Conservation (phyloP, 768 basidiomycete species). For the Dentipellis sp. region DNA sequence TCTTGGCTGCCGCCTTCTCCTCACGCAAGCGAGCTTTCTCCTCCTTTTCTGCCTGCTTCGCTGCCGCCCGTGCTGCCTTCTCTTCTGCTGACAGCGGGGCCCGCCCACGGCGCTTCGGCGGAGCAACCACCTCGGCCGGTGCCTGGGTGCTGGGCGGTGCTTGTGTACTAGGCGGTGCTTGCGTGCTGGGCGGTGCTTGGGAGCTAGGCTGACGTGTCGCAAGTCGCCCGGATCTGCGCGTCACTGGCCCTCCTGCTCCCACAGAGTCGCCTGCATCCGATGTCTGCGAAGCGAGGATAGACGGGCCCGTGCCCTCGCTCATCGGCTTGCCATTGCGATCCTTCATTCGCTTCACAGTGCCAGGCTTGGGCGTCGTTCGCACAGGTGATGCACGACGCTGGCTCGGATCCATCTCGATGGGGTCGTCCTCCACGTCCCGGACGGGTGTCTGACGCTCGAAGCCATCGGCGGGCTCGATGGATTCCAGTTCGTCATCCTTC, state of each 20-base stretch:
- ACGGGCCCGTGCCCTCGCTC: not conserved
- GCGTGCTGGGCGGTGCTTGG: not conserved
- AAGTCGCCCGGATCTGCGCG: not conserved
- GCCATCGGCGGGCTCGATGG: not conserved
- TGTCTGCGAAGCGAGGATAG: not conserved
- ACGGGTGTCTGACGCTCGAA: not conserved
- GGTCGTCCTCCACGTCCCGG: constrained; percentile 6
- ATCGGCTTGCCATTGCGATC: not conserved
- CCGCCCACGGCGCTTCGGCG: not conserved
- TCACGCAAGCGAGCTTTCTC: not conserved
- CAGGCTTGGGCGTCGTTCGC: not conserved
- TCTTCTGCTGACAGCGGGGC: not conserved
- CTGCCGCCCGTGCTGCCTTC: not conserved
- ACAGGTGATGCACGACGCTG: not conserved
- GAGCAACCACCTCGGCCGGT: not conserved
- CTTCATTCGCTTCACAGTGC: constrained; percentile 1
- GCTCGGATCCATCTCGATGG: constrained; percentile 8
- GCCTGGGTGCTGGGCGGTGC: not conserved
- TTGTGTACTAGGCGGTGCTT: too few species aligned
- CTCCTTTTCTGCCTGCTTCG: not conserved
- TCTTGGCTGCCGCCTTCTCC: constrained; percentile 1
- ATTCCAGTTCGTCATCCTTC: constrained; percentile 8
- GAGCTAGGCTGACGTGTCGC: not conserved
- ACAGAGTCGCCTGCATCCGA: not conserved
- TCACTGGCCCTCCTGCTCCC: not conserved